Conservation (phyloP, 495 filamentous ascomycete genomes). For the Penicillium malachiteum region DNA sequence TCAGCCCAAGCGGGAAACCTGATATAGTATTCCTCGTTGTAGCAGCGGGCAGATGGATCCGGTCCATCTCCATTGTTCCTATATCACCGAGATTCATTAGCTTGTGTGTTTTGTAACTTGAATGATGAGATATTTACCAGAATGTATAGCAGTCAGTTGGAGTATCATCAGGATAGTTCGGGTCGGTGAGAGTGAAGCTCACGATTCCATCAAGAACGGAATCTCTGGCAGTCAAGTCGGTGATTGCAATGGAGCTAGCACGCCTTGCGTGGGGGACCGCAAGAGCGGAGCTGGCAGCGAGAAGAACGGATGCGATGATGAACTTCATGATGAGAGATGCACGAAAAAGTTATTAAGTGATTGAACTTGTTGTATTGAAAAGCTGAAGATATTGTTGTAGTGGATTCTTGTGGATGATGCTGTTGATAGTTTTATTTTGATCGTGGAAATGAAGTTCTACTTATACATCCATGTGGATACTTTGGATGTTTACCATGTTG, state of each 20-base stretch:
- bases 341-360: not conserved
- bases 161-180: constrained; percentile 29
- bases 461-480: too few relatives aligned
- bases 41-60: constrained; percentile 20
- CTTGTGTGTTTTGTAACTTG: not conserved
- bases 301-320: constrained; percentile 11
- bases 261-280: constrained; percentile 13
- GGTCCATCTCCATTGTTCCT: constrained; percentile 21
- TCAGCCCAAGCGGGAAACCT: constrained; percentile 20
- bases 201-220: constrained; percentile 9
- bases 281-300: constrained; percentile 19
- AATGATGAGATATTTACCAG: constrained; percentile 15
- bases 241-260: constrained; percentile 16
- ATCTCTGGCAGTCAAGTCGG: constrained; percentile 13
- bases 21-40: constrained; percentile 27
- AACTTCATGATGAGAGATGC: constrained; percentile 22
- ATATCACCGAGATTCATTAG: not conserved
- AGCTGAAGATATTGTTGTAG: not conserved
- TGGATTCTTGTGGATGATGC: not conserved
- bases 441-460: too few relatives aligned
- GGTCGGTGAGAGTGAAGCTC: constrained; percentile 23
- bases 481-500: too few relatives aligned
- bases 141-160: constrained; percentile 28
- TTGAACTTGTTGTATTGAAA: not conserved
- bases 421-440: too few relatives aligned